These are phyloP conservation scores for Ogataea pini DNA, from an alignment of 805 yeast genomes.

Conservation along the genomic window DNA sequence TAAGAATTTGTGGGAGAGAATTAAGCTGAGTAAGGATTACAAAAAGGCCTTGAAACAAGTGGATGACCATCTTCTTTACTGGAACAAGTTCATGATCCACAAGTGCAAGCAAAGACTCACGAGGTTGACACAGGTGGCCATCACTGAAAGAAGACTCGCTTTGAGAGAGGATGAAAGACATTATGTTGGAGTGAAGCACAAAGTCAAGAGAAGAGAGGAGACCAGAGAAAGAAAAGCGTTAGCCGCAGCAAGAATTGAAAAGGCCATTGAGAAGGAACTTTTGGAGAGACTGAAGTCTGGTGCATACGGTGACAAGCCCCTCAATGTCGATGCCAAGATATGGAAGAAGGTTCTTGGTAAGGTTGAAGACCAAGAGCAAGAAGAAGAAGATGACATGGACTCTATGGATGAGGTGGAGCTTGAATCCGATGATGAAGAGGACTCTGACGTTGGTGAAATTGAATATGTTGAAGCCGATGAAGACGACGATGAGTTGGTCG, in stretches of 20 bases:
- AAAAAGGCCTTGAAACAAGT: conserved; percentile 84
- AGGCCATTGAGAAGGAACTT: conserved; percentile 93
- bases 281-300: conserved; percentile 94
- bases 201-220: conserved; percentile 92
- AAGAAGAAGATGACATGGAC: conserved; percentile 56
- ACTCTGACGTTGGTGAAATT: conserved; percentile 58
- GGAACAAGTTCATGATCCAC: conserved; percentile 90
- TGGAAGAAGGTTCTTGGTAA: conserved; percentile 92
- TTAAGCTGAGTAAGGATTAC: conserved; percentile 86
- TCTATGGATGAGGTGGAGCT: conserved; percentile 42
- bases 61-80: conserved; percentile 82
- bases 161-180: conserved; percentile 92
- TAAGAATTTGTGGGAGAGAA: conserved; percentile 90
- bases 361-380: conserved; percentile 53
- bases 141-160: conserved; percentile 91
- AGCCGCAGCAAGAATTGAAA: conserved; percentile 94
- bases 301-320: conserved; percentile 97
- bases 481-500: conserved; percentile 85
- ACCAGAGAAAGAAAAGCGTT: conserved; percentile 95
- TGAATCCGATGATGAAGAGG: conserved; percentile 50
- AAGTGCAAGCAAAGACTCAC: conserved; percentile 96
- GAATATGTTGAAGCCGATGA: conserved; percentile 91
- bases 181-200: conserved; percentile 88
- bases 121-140: conserved; percentile 90
- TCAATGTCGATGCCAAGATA: conserved; percentile 92